Evolutionary conservation across 1,284 basidiomycete species (phyloP), one percentile per base, ranked within the genome.

Genomic region (Trichosporon asahii): DNA sequence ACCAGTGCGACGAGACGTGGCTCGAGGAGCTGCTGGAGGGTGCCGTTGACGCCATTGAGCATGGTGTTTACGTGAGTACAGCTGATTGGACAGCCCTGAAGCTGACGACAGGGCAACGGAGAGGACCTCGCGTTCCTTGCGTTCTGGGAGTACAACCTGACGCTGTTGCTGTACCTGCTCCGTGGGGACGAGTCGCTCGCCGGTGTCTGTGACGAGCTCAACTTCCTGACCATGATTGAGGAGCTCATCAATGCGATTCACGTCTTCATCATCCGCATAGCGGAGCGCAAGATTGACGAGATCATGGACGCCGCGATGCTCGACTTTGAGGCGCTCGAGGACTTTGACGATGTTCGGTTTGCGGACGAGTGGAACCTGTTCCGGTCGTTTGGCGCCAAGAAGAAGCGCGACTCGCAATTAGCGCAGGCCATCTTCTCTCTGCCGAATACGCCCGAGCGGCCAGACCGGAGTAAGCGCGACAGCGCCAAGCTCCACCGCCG

Each of bases 311-410:
- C 88, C 0, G 89, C 93, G 0, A 85, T 99, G 68, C 86, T 99
- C 69, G 95, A 98, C 70, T 90, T 92, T 77, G 88, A 91, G 33
- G 88, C 94, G 0, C 85, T 91, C 15, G 89, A 91, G 1, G 90
- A 89, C 9, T 90, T 94, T 72, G 91, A 92, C 64, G 88, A 89
- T 46, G 86, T 98, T 25, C 90, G 94, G 69, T 99, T 98, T 78
- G 94, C 98, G 82, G 94, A 93, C 9, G 96, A 98, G 74, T 98
- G 96, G 95, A 91, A 91, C 0, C 91, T 97, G 76, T 87, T 97
- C 65, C 89, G 92, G 40, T 89, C 85, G 25, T 81, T 96, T 73
- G 88, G 87, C 8, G 77, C 76, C 4, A 85, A 86, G 44, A 94
- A 91, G 85, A 91, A 89, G 74, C 78, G 84, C 18, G 82, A 69